These are phyloP conservation scores for Lactarius akahatsu DNA, from an alignment of 768 basidiomycete genomes.

Conservation along the genomic window DNA sequence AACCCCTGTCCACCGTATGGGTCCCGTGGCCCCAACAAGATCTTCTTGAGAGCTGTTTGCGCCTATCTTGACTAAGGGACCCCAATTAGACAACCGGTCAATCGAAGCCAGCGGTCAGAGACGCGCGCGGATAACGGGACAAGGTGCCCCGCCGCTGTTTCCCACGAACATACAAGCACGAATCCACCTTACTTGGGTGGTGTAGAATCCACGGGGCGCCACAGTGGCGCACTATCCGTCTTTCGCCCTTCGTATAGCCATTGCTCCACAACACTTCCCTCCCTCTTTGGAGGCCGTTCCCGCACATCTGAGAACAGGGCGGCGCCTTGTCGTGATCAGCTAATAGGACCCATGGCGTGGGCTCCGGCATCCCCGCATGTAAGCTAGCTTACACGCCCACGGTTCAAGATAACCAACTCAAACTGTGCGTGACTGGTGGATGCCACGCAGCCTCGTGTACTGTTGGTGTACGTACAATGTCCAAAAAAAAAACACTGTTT, in stretches of 20 bases:
- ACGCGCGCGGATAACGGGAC: background rate
- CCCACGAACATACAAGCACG: background rate
- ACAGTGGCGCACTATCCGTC: background rate
- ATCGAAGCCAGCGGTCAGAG: background rate
- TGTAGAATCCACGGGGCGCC: no score
- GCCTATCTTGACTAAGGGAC: background rate
- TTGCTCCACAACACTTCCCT: background rate
- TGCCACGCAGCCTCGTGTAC: background rate
- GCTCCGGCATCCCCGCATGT: background rate
- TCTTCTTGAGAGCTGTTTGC: background rate
- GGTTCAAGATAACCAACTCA: background rate
- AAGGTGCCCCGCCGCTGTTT: background rate
- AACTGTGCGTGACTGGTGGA: background rate
- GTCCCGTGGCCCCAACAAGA: background rate
- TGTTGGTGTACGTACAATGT: background rate
- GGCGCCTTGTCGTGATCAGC: background rate
- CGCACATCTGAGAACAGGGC: background rate
- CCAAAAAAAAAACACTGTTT: background rate
- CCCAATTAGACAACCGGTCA: background rate
- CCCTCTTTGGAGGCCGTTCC: background rate
- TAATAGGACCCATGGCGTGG: background rate
- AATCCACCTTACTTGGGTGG: background rate
- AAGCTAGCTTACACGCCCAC: background rate
- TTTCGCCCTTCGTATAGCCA: background rate
- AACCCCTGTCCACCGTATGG: background rate